Conservation (phyloP, 2,329 filamentous ascomycete species). For the Ophiosphaerella herpotricha region DNA sequence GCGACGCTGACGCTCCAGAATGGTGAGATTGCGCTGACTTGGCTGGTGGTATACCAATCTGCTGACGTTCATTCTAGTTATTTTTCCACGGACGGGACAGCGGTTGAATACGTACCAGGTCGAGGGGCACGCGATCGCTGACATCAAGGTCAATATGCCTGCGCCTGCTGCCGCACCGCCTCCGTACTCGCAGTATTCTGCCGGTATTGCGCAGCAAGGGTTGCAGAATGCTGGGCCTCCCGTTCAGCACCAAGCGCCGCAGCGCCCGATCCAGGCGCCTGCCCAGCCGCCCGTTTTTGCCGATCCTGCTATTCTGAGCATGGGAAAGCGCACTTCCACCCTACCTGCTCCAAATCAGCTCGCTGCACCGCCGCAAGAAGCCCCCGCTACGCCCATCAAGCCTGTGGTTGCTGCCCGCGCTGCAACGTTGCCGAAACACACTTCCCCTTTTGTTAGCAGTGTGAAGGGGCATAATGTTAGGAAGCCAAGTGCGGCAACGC, state of each 20-base stretch:
- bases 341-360: conserved; percentile 23
- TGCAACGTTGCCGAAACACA: conserved; percentile 41
- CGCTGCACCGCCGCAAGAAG: conserved; percentile 39
- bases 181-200: conserved; percentile 27
- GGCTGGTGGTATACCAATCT: neutral
- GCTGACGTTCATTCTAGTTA: conserved; percentile 46
- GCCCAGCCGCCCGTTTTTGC: conserved; percentile 57
- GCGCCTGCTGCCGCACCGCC: conserved; percentile 24
- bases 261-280: conserved; percentile 19
- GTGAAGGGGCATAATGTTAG: conserved; percentile 34
- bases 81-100: conserved; percentile 60
- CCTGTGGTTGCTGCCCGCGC: conserved; percentile 41
- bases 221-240: conserved; percentile 8
- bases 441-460: conserved; percentile 45
- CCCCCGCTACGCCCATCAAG: conserved; percentile 52
- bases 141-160: conserved; percentile 57
- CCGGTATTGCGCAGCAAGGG: conserved; percentile 15
- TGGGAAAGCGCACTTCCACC: conserved; percentile 50
- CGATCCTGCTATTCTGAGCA: conserved; percentile 83
- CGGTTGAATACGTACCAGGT: conserved; percentile 59
- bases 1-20: conserved; percentile 68
- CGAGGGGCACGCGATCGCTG: conserved; percentile 62
- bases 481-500: conserved; percentile 46
- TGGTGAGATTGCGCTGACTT: conserved; percentile 55
- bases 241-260: conserved; percentile 5